A percentile compares a stretch with the other conserved stretches of the same genome.
Evolutionary conservation across 176 grass and related monocot species (phyloP).

Genomic region (Ampelocalamus luodianensis): DNA sequence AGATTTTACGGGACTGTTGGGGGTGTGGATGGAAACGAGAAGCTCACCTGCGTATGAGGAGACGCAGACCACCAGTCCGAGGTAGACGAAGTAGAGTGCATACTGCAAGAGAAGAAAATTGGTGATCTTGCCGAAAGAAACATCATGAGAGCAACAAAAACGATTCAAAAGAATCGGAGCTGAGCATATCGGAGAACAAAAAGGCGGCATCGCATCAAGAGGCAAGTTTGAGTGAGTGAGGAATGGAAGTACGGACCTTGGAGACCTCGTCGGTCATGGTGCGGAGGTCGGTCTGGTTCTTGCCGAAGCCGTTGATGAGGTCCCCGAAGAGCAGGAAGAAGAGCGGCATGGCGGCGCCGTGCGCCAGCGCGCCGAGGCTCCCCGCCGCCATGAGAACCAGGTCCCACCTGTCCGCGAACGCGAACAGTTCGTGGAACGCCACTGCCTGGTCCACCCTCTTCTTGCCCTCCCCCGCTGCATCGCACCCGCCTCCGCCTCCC

Average conservation of each 20-base stretch:
- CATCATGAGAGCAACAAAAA: conserved; percentile 7
- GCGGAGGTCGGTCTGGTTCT: conserved; percentile 88
- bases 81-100: conserved; percentile 97
- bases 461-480: conserved; percentile 59
- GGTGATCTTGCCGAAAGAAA: neutral
- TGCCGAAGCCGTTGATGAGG: conserved; percentile 97
- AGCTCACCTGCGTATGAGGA: conserved; percentile 85
- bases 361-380: conserved; percentile 73
- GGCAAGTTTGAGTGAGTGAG: neutral
- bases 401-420: conserved; percentile 86
- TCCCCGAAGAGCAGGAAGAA: conserved; percentile 98
- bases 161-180: neutral
- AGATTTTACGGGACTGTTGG: neutral
- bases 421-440: conserved; percentile 86
- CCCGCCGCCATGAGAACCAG: conserved; percentile 74
- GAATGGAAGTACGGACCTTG: conserved; percentile 58
- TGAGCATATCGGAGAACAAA: neutral
- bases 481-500: conserved; percentile 29
- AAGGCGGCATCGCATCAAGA: neutral
- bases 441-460: conserved; percentile 77
- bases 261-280: conserved; percentile 96
- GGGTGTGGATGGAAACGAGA: conserved; percentile 2
- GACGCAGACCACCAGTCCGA: conserved; percentile 83
- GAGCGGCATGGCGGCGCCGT: conserved; percentile 97
- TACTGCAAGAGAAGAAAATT: conserved; percentile 56